Evolutionary conservation across 2,329 filamentous ascomycete species (phyloP).

Genomic region (Colletotrichum tropicicola): DNA sequence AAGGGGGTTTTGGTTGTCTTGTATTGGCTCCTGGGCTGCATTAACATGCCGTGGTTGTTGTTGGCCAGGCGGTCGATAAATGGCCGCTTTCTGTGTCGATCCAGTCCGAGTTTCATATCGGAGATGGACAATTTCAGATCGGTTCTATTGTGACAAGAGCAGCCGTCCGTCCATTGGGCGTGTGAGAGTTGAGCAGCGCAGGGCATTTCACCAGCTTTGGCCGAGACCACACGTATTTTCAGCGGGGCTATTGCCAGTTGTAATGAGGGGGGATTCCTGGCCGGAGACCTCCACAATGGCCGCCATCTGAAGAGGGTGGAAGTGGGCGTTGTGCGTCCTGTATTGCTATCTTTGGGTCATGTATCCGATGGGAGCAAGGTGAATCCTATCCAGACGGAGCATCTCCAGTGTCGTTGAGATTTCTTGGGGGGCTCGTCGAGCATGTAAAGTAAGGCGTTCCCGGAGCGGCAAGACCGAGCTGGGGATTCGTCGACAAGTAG

Average conservation of each 20-base stretch:
- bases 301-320: not conserved
- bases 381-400: not conserved
- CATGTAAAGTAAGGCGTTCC: too few species aligned
- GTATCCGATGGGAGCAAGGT: not conserved
- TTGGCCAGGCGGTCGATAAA: not conserved
- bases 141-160: slow-evolving; percentile 15
- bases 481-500: too few species aligned
- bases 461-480: too few species aligned
- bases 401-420: too few species aligned
- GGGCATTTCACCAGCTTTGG: not conserved
- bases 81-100: not conserved
- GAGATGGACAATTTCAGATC: slow-evolving; percentile 14
- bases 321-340: not conserved
- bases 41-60: not conserved
- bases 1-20: not conserved
- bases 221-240: not conserved
- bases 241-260: slow-evolving; percentile 12
- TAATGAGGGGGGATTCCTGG: slow-evolving; percentile 15
- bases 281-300: not conserved
- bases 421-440: too few species aligned
- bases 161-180: not conserved
- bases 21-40: slow-evolving; percentile 9
- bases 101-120: slow-evolving; percentile 13
- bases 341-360: not conserved
- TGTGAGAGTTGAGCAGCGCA: not conserved